These are phyloP conservation scores for Themeda triandra DNA, from an alignment of 176 grass and related monocot species.

Conservation along the genomic window DNA sequence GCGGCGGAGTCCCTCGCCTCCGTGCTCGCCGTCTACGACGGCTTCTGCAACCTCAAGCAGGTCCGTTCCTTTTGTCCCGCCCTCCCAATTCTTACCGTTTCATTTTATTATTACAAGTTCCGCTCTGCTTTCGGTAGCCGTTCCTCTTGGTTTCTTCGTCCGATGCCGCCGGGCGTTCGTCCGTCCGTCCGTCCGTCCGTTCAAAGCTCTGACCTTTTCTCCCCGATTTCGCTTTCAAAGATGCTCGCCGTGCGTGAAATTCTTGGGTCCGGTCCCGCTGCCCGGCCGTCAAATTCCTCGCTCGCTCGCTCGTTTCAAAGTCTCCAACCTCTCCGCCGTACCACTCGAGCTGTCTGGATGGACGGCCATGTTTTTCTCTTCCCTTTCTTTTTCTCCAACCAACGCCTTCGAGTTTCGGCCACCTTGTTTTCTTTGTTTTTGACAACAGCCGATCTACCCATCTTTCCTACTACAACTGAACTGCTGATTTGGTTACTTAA, in stretches of 20 bases:
- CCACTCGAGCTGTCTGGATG: background rate
- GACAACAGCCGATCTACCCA: background rate
- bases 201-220: conserved; percentile 24
- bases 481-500: background rate
- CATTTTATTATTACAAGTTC: background rate
- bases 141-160: background rate
- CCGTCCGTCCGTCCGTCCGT: too few species aligned
- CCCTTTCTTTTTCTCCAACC: background rate
- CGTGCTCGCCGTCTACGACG: conserved; percentile 84
- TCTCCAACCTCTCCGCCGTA: background rate
- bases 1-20: conserved; percentile 49
- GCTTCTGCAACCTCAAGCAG: conserved; percentile 99
- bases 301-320: background rate
- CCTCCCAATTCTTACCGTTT: background rate
- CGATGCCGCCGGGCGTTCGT: background rate
- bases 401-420: conserved; percentile 6
- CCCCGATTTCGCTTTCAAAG: background rate
- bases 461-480: background rate
- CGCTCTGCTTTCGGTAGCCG: background rate
- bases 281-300: background rate
- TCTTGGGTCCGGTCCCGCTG: background rate
- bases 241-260: background rate
- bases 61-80: too few species aligned
- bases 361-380: background rate
- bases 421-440: background rate